Evolutionary conservation across 495 filamentous ascomycete genomes (phyloP).

Genomic region (Aspergillus conjunctus): DNA sequence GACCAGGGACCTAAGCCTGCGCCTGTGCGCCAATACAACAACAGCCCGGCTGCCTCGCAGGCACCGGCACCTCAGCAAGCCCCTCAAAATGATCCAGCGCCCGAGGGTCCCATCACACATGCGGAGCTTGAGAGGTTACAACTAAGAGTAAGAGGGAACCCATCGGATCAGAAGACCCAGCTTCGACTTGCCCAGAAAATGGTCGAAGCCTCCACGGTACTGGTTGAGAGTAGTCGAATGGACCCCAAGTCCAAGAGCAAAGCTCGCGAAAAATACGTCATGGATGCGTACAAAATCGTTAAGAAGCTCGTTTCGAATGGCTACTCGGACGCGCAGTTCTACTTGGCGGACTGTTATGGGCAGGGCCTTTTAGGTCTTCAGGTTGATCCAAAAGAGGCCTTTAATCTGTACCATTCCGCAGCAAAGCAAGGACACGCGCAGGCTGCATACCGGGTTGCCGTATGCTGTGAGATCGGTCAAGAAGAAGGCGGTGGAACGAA

Average conservation of each 20-base stretch:
- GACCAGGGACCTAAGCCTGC: slow-evolving; percentile 63
- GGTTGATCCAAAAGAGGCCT: slow-evolving; percentile 84
- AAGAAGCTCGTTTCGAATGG: slow-evolving; percentile 75
- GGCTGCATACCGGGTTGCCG: slow-evolving; percentile 90
- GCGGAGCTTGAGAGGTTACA: slow-evolving; percentile 77
- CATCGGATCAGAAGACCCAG: slow-evolving; percentile 68
- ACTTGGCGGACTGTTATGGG: slow-evolving; percentile 86
- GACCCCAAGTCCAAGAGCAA: slow-evolving; percentile 75
- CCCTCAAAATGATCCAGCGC: slow-evolving; percentile 30
- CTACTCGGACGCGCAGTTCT: slow-evolving; percentile 89
- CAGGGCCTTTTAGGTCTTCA: slow-evolving; percentile 71
- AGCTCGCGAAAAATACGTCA: slow-evolving; percentile 77
- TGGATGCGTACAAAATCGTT: slow-evolving; percentile 85
- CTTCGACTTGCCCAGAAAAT: slow-evolving; percentile 80
- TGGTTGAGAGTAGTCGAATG: slow-evolving; percentile 68
- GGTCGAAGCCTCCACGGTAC: slow-evolving; percentile 77
- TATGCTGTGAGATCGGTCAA: slow-evolving; percentile 95
- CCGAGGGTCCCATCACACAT: slow-evolving; percentile 63
- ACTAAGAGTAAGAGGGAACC: slow-evolving; percentile 63
- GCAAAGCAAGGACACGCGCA: slow-evolving; percentile 85
- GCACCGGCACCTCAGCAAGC: slow-evolving; percentile 36
- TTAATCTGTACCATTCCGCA: slow-evolving; percentile 87
- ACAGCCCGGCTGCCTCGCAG: slow-evolving; percentile 40
- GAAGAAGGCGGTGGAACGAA: slow-evolving; percentile 91
- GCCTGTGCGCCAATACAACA: slow-evolving; percentile 73